phyloP scores from a whole-genome alignment of 768 basidiomycete species.

The Boletus rubescentipes region DNA sequence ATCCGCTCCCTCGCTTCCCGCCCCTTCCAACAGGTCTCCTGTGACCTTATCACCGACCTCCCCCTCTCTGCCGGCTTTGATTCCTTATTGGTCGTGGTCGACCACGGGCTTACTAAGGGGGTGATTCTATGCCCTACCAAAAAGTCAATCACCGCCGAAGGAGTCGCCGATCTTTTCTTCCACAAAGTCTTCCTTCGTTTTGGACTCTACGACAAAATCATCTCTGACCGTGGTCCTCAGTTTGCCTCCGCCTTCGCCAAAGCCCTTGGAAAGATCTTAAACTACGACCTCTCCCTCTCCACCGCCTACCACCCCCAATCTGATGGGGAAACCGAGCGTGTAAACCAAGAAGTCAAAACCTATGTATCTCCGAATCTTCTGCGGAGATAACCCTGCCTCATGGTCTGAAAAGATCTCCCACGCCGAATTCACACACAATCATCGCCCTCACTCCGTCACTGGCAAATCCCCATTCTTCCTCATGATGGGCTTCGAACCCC shows the following conservation, averaged over 20 bases:
- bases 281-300: neutral
- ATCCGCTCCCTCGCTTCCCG: accelerated
- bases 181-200: neutral
- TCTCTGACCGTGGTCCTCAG: neutral
- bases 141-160: no score
- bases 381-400: neutral
- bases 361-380: neutral
- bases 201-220: neutral
- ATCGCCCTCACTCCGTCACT: neutral
- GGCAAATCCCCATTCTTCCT: neutral
- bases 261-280: neutral
- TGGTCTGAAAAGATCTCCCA: neutral
- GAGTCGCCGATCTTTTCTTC: no score
- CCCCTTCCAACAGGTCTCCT: neutral
- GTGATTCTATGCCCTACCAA: neutral
- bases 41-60: neutral
- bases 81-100: neutral
- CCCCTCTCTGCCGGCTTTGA: neutral
- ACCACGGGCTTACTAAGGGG: neutral
- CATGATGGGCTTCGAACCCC: neutral
- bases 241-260: neutral
- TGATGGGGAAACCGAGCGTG: neutral
- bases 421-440: neutral
- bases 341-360: neutral
- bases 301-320: neutral